Base-by-base conservation (phyloP, 139 green algal genomes). In the Volvox reticuliferus region DNA sequence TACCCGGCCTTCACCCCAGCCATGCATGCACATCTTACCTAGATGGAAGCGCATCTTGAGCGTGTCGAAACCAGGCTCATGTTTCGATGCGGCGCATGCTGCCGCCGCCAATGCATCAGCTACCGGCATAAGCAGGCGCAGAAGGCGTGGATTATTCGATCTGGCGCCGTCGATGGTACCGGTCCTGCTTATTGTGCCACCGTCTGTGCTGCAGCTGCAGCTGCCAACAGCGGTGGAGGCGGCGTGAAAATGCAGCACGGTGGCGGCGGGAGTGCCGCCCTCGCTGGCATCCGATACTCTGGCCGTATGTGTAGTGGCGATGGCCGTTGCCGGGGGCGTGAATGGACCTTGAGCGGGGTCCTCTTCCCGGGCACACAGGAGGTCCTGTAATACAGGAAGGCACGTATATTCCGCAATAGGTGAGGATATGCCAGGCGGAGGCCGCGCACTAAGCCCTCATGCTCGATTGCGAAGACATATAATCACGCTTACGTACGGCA, bases 21-120 rank as follows among this genome's bases (percentile, higher is more conserved):
- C n/a, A n/a, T n/a, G n/a, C n/a, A 55, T 55, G 44, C 5, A 55
- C 44, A 55, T 32, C 71, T 79, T 24, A 81, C 75, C 75, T 1
- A 81, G 75, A 20, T 81, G 32, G 32, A 81, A 81, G 18, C 75
- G 75, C 32, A 81, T 81, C 30, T 81, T 81, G 75, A 81, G 19
- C 30, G 12, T 35, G 12, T 81, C 33, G 32, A 81, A 55, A 1
- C 75, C 32, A 33, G 30, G 75, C 32, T 55, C 2, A 1, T 79
- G 21, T 20, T 18, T 20, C 71, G 21, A 14, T 30, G 71, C 71
- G 6, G 71, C 71, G 1, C 26, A 3, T 9, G 20, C 71, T 30
- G 71, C 71, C 71, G 9, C 71, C 71, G 71, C 30, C 28, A 18
- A 20, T 18, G 71, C 21, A 14, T n/a, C 71, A n/a, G 71, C 71